Evolutionary conservation across 1,139 yeast species (phyloP), one percentile per base, ranked within the genome.

Genomic region (Kodamaea fungicola): DNA sequence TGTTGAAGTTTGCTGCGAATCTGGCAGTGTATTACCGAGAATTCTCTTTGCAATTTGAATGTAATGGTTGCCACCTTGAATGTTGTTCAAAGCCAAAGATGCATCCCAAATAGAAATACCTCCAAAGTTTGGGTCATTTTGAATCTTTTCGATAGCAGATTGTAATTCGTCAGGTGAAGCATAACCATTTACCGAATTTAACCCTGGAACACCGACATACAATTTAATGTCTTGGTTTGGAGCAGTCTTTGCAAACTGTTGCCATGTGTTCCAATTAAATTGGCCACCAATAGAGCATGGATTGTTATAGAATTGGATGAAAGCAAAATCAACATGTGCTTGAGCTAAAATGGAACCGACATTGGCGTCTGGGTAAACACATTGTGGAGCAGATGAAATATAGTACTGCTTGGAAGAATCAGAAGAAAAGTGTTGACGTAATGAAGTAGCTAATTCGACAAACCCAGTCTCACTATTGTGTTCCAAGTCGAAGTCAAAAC

Each of bases 31-130:
- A 26, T 39, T 39, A 30, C 39, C 40, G 3, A 22, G 26, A 12
- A 30, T n/a, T 5, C 12, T 22, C 9, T 22, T 10, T 9, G 34
- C 34, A 31, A 3, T 27, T 6, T 28, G 12, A 10, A 29, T 8
- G 23, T 8, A 29, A 12, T 27, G 9, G 8, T 8, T 9, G 29
- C 12, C 29, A 23, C 10, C 10, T 12, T 10, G 23, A 10, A 22
- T 6, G 28, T 30, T 30, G 13, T 29, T 21, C 13, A 30, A 22
- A 23, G 47, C 38, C n/a, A 57, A 47, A 9, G 61, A 55, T 10
- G 60, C 58, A 46, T 59, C 63, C 63, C 63, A 58, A 30, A 58
- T 37, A 8, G 61, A 49, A 26, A 58, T 44, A 27, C 63, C 63
- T 16, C 61, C 63, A 39, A 58, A 57, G 31, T 9, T 37, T 12